Evolutionary conservation across 768 basidiomycete species (phyloP).

Genomic region (Amanita polypyramis): DNA sequence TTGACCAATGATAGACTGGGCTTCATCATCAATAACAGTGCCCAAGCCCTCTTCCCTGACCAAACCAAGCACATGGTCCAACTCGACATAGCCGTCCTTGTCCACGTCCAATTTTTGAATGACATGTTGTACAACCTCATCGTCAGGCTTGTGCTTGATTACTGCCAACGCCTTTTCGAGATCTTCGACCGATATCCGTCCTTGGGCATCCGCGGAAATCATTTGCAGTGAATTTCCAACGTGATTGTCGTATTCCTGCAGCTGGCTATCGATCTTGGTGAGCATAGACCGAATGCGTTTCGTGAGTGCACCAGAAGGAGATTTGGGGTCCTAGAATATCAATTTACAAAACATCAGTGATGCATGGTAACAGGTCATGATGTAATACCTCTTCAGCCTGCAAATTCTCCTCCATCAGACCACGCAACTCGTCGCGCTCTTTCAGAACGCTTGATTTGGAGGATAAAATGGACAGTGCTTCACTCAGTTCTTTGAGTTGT

Average conservation of each 20-base stretch:
- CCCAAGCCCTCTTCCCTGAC: conserved; percentile 85
- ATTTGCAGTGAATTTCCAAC: conserved; percentile 79
- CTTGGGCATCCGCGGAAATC: conserved; percentile 78
- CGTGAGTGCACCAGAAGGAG: conserved; percentile 78
- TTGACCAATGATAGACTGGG: conserved; percentile 73
- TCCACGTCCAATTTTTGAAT: conserved; percentile 93
- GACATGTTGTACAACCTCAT: conserved; percentile 78
- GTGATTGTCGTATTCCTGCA: conserved; percentile 84
- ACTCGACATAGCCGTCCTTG: conserved; percentile 89
- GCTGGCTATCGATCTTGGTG: conserved; percentile 87
- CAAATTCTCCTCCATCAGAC: conserved; percentile 90
- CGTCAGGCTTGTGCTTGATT: conserved; percentile 88
- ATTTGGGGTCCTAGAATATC: conserved; percentile 55
- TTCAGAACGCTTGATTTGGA: conserved; percentile 93
- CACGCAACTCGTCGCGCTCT: conserved; percentile 85
- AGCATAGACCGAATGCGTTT: conserved; percentile 95
- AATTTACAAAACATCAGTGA: conserved; percentile 4
- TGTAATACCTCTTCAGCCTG: conserved; percentile 68
- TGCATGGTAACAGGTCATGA: neutral
- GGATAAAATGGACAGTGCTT: conserved; percentile 83
- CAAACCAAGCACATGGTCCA: conserved; percentile 87
- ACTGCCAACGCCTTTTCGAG: conserved; percentile 84
- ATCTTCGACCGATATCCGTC: conserved; percentile 82
- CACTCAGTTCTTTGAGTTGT: conserved; percentile 88
- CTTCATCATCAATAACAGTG: conserved; percentile 78